Percentiles rank a stretch among this genome's conserved stretches.
These are phyloP conservation scores for Nakazawaea sp. DNA, from an alignment of 805 yeast species.

Conservation along the genomic window DNA sequence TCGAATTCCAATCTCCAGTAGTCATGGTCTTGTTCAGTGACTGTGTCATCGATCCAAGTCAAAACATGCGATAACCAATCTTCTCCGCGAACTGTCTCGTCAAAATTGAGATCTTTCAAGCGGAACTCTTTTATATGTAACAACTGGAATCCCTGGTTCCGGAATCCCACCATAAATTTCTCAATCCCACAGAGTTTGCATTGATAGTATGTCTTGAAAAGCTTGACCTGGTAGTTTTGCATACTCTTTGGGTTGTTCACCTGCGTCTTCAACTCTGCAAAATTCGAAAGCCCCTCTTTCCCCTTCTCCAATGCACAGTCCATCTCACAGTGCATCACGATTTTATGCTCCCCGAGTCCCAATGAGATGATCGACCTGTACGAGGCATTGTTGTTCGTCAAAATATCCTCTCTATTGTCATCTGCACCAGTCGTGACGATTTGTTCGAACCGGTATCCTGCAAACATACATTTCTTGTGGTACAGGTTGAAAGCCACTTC, in stretches of 20 bases:
- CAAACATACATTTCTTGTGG: neutral
- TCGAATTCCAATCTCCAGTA: too few species aligned
- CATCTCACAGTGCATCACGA: constrained; percentile 1
- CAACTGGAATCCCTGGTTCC: constrained; percentile 1
- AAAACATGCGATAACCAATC: constrained; percentile 6
- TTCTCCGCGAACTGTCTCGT: neutral
- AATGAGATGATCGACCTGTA: neutral
- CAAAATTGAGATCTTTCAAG: too few species aligned
- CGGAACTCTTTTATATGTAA: neutral
- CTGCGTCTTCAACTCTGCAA: constrained; percentile 5
- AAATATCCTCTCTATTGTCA: neutral
- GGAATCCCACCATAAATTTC: constrained; percentile 1
- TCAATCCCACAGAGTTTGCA: constrained; percentile 7
- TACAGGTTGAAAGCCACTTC: neutral
- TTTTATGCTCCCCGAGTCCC: neutral
- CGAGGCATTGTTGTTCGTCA: constrained; percentile 1
- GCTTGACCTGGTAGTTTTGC: neutral
- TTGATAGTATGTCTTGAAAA: constrained; percentile 7
- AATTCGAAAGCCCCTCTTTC: neutral
- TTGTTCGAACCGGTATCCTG: constrained; percentile 4
- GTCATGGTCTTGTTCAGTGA: too few species aligned
- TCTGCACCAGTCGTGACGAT: constrained; percentile 1
- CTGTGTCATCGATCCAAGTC: neutral
- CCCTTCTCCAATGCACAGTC: constrained; percentile 1
- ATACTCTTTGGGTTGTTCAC: neutral